Evolutionary conservation across 2,329 filamentous ascomycete genomes (phyloP), one percentile per base, ranked within the genome.

Genomic region (Arthrobotrys pseudoclavata): DNA sequence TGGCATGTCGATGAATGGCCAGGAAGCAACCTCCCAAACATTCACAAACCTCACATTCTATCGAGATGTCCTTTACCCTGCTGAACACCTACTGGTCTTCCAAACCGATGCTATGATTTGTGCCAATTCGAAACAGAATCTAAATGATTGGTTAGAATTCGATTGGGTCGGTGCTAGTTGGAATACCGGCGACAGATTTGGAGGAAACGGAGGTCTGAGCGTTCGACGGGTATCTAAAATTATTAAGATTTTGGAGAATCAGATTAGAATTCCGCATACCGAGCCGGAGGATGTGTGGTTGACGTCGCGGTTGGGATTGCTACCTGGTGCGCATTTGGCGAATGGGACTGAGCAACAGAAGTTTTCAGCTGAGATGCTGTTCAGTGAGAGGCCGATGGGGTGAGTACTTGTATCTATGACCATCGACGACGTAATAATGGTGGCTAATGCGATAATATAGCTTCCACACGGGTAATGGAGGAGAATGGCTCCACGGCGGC

Each of bases 231-330:
- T 89, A 50, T 86, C 85, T 80, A 84, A 85, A 77, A 88, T 89
- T 68, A 82, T 88, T 53, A 85, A 87, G n/a, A 82, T 89, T 2
- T 83, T 89, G 50, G 83, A 84, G 42, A 83, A 86, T 62, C 86
- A 89, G 81, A 80, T 84, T 31, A 85, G 87, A 2, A 81, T 81
- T 18, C 50, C 61, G 13, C 81, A 85, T 52, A 82, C 84, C 76
- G 85, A 87, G 60, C 85, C 87, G 29, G 88, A 89, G 81, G 87
- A 89, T 79, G 85, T 88, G 24, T 89, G 87, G 88, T 84, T 89
- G 13, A 85, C 86, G 1, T 85, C 87, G 79, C 84, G 87, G 0
- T 83, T 89, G 10, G 86, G 84, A n/a, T 84, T 87, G 79, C 84
- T 85, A 1, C 87, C 86, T 0, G 84, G 84, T 1, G 84, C 85